Base-by-base conservation (phyloP, 805 yeast species). In the Starmerella sp. region DNA sequence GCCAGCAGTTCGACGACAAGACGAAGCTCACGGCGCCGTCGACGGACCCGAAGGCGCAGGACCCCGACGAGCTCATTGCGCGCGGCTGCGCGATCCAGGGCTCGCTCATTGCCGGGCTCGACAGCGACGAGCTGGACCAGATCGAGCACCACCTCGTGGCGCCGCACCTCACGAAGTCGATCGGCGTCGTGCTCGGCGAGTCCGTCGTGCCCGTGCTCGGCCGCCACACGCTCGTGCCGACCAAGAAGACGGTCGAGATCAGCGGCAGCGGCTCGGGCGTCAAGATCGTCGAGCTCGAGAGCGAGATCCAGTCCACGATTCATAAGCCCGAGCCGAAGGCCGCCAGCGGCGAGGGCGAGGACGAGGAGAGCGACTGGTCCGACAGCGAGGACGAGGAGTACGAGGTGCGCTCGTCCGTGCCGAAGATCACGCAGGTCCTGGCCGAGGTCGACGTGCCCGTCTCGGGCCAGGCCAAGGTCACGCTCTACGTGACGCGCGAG, bases 61-160 rank as follows among this genome's bases (percentile, higher is more conserved):
- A 86, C 73, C 97, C 98, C 57, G 83, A 86, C 67, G 97, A 93
- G 75, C 77, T 89, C 66, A 76, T 84, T 61, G 83, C 95, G 61
- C 83, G 95, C 67, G 98, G 98, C 73, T 95, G 96, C 56, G 96
- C 97, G 60, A 78, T 91, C 69, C 97, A 93, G 77, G 98, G 96
- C 51, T 81, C 95, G 39, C 67, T 81, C 58, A 76, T 91, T 65
- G 75, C 84, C 60, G 91, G 84, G 65, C 75, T 81, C 56, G 95
- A 87, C 65, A 93, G 84, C 66, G 88, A 79, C 52, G 95, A 86
- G 59, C 93, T 88, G 71, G 75, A 83, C 64, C 95, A 88, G 73
- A 51, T 60, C 43, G 60, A 57, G 39, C 32, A 42, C 38, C 57
- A 54, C 44, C 76, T 88, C 63, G 85, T 85, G 76, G 90, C 96